Evolutionary conservation across 225 moss, liverwort and hornwort species (phyloP).

Genomic region (Polytrichum formosum): DNA sequence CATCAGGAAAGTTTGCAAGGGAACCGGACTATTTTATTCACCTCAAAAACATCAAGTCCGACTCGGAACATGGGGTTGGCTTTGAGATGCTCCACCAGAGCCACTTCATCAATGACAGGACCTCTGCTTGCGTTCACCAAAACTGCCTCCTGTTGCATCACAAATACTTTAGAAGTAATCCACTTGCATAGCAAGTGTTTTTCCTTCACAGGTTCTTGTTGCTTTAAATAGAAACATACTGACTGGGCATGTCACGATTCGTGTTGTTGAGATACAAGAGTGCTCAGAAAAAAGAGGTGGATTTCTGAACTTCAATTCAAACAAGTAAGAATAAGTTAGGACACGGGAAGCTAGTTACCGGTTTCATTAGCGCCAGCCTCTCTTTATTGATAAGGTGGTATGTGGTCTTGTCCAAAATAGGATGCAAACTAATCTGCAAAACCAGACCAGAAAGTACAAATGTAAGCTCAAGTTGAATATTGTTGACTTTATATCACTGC

Average conservation of each 20-base stretch:
- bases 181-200: neutral
- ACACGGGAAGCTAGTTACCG: constrained; percentile 27
- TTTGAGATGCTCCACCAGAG: constrained; percentile 93
- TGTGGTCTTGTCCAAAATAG: constrained; percentile 89
- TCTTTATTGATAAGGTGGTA: constrained; percentile 92
- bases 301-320: neutral
- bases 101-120: constrained; percentile 88
- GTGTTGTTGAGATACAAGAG: neutral
- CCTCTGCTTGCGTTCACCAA: constrained; percentile 96
- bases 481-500: too few species aligned
- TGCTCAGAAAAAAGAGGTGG: neutral
- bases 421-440: constrained; percentile 86
- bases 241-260: neutral
- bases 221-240: neutral
- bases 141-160: constrained; percentile 70
- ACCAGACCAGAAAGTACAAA: constrained; percentile 4
- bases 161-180: neutral
- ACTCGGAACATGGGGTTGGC: constrained; percentile 96
- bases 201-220: neutral
- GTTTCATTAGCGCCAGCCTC: constrained; percentile 79
- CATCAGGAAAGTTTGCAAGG: too few species aligned
- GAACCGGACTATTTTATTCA: constrained; percentile 8
- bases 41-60: constrained; percentile 96
- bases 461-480: too few species aligned
- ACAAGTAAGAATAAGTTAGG: neutral